Percentiles rank a stretch among this genome's conserved stretches.
Conservation (phyloP, 768 basidiomycete species). For the Russula abietina region DNA sequence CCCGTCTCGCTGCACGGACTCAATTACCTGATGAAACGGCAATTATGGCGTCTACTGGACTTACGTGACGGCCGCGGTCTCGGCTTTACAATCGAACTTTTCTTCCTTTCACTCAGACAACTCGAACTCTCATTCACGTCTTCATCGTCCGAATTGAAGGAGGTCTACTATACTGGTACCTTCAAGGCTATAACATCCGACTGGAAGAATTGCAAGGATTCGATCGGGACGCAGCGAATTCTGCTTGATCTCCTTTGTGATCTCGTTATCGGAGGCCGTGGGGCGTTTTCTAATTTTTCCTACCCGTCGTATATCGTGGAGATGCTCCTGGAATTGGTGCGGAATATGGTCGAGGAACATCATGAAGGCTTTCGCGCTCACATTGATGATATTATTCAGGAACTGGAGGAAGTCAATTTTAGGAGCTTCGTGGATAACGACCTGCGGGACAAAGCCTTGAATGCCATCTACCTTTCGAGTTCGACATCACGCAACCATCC, state of each 20-base stretch:
- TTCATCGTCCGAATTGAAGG: not conserved
- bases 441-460: not conserved
- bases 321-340: not conserved
- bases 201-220: not conserved
- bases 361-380: not conserved
- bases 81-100: constrained; percentile 8
- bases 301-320: no score
- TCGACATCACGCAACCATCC: no score
- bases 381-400: not conserved
- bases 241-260: constrained; percentile 9
- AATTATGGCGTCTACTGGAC: constrained; percentile 14
- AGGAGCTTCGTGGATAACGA: not conserved
- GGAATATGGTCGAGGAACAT: not conserved
- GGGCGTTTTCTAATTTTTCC: not conserved
- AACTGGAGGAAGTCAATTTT: not conserved
- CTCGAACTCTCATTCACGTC: not conserved
- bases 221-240: not conserved
- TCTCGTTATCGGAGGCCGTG: constrained; percentile 3
- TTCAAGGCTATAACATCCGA: not conserved
- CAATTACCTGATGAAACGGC: constrained; percentile 1
- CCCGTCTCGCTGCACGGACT: not conserved
- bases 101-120: constrained; percentile 4
- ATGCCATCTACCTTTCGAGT: not conserved
- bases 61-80: constrained; percentile 7
- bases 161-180: not conserved